These are phyloP conservation scores for Wilcoxina mikolae DNA, from an alignment of 495 filamentous ascomycete species.

Conservation along the genomic window DNA sequence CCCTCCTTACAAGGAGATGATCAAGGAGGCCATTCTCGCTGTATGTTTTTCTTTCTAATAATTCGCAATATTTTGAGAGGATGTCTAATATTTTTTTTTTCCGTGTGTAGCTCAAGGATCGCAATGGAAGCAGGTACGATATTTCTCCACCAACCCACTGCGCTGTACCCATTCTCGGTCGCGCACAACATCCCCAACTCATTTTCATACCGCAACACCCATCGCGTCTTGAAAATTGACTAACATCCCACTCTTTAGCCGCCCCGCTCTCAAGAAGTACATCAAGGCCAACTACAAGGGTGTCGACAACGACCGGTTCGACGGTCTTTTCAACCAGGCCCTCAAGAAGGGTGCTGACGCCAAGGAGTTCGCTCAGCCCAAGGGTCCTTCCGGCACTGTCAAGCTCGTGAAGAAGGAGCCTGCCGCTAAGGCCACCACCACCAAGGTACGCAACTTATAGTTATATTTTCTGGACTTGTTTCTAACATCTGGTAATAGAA, in stretches of 20 bases:
- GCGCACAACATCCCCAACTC: not conserved
- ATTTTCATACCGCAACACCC: not conserved
- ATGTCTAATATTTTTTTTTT: constrained; percentile 5
- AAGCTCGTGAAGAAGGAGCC: constrained; percentile 84
- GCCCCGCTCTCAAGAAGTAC: constrained; percentile 96
- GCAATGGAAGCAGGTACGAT: constrained; percentile 49
- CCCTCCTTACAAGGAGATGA: constrained; percentile 50
- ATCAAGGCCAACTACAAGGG: constrained; percentile 90
- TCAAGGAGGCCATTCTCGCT: constrained; percentile 52
- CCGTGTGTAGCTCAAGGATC: constrained; percentile 45
- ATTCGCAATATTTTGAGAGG: constrained; percentile 24
- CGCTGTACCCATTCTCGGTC: not conserved
- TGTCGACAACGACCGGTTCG: constrained; percentile 57
- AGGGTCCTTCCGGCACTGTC: constrained; percentile 86
- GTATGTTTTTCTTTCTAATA: constrained; percentile 37
- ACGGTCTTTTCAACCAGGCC: constrained; percentile 83
- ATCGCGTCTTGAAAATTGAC: not conserved
- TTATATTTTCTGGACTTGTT: not conserved
- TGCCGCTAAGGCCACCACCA: constrained; percentile 37
- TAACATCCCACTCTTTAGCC: constrained; percentile 39
- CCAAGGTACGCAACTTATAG: constrained; percentile 30
- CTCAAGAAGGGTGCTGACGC: constrained; percentile 79
- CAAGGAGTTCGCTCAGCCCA: constrained; percentile 80
- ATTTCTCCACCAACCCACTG: constrained; percentile 2
- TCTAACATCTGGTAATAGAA: constrained; percentile 28